Percentiles rank a stretch among this genome's conserved stretches.
Evolutionary conservation across 306 rosid genomes (phyloP).

Genomic region (Cicer pinnatifidum): DNA sequence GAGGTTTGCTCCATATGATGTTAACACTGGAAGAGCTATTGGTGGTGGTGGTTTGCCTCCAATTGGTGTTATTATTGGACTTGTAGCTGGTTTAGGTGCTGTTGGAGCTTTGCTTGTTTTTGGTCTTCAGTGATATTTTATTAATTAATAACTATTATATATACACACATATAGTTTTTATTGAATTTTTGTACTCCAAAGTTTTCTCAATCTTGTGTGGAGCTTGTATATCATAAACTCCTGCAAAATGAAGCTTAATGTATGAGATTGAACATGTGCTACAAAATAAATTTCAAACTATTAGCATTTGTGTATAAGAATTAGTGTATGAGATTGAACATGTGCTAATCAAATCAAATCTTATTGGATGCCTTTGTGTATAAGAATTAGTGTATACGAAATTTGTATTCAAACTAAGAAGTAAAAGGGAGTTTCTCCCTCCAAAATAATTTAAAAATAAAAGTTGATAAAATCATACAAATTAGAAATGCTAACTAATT

Average conservation of each 20-base stretch:
- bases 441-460: too few relatives aligned
- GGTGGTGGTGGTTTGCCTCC: conserved; percentile 97
- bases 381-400: too few relatives aligned
- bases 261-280: conserved; percentile 39
- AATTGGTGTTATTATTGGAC: conserved; percentile 84
- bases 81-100: conserved; percentile 77
- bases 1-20: conserved; percentile 85
- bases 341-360: too few relatives aligned
- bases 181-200: conserved; percentile 32
- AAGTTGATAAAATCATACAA: too few relatives aligned
- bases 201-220: background rate
- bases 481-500: too few relatives aligned
- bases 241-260: conserved; percentile 28
- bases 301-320: background rate
- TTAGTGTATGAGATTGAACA: too few relatives aligned
- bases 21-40: conserved; percentile 75
- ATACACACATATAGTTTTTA: background rate
- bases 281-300: conserved; percentile 19
- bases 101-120: conserved; percentile 93
- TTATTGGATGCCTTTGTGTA: too few relatives aligned
- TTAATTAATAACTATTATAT: background rate
- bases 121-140: conserved; percentile 81
- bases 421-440: too few relatives aligned
- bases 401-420: too few relatives aligned
- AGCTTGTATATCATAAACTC: conserved; percentile 28